phyloP scores from a whole-genome alignment of 108 stramenopile species.

The Seminavis robusta region DNA sequence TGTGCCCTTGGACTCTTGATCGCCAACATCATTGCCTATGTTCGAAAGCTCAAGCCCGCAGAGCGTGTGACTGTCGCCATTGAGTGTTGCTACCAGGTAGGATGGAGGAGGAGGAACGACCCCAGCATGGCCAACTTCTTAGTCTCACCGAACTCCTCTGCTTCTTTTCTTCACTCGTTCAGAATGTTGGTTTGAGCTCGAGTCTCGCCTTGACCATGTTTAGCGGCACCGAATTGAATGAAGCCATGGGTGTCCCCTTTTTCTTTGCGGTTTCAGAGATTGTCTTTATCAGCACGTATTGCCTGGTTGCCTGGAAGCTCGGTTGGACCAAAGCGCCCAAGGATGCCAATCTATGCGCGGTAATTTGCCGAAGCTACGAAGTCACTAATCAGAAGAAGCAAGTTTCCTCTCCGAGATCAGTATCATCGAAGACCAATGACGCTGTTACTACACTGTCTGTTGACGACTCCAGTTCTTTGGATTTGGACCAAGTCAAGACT shows the following conservation, averaged over 20 bases:
- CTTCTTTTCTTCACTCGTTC: too few species aligned
- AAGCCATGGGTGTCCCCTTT: constrained; percentile 72
- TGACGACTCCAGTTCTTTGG: too few species aligned
- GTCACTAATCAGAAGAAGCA: constrained; percentile 6
- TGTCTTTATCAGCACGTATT: constrained; percentile 44
- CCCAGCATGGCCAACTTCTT: too few species aligned
- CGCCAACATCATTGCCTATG: constrained; percentile 41
- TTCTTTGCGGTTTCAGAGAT: constrained; percentile 54
- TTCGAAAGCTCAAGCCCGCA: constrained; percentile 45
- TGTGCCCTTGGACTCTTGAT: constrained; percentile 62
- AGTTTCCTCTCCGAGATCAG: too few species aligned
- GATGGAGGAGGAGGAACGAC: too few species aligned
- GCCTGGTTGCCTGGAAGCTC: constrained; percentile 48
- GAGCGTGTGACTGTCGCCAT: constrained; percentile 77
- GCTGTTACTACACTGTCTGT: too few species aligned
- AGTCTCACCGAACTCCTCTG: too few species aligned
- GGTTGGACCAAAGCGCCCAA: constrained; percentile 64
- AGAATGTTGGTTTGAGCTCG: constrained; percentile 86
- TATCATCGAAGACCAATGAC: too few species aligned
- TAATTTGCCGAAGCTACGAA: constrained; percentile 48
- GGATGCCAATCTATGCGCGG: constrained; percentile 34
- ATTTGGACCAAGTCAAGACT: too few species aligned
- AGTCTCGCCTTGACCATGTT: constrained; percentile 77
- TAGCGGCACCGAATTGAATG: constrained; percentile 42
- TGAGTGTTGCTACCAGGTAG: constrained; percentile 87